Base-by-base conservation (phyloP, 1,284 basidiomycete species). In the Trametes hirsuta region DNA sequence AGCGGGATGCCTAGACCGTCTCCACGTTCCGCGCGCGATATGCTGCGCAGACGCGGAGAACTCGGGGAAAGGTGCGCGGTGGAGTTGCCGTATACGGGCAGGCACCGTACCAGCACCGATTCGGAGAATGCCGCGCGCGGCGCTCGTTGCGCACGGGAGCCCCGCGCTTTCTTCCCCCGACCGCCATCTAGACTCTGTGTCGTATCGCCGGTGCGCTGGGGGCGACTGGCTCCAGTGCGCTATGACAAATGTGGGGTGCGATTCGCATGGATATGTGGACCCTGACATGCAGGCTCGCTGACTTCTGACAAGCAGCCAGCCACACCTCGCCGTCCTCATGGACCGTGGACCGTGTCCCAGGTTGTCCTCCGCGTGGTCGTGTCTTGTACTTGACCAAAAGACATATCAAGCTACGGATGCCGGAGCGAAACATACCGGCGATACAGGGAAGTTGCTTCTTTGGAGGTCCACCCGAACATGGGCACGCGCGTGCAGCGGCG, bases 341-440 rank as follows among this genome's bases (percentile, higher is more conserved):
- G 30, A 30, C 30, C 30, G 30, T 1, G 8, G 47, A 2, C 25
- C 47, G 47, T 36, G 12, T n/a, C 47, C 35, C 21, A 8, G 34
- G n/a, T 21, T 39, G n/a, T 6, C 34, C 55, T 10, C 39, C 30
- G 21, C 41, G n/a, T 15, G 39, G n/a, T 9, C 37, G 4, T 41
- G 9, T 21, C 34, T 25, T n/a, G 37, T 39, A 45, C 15, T 11
- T 21, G 22, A 22, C 24, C 24, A 9, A 14, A 37, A 35, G 34
- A 39, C 44, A 50, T 39, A 35, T 24, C 40, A 22, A 12, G 15
- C 8, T 12, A 34, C 47, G 55, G 22, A 36, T 25, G 15, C 18
- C 47, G 47, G 55, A 25, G 14, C 41, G 47, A 50, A 18, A 34
- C 9, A 4, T 8, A 22, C 55, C 55, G 55, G 55, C 30, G 55